Base-by-base conservation (phyloP, 2,329 filamentous ascomycete genomes). In the Fusarium sp. region DNA sequence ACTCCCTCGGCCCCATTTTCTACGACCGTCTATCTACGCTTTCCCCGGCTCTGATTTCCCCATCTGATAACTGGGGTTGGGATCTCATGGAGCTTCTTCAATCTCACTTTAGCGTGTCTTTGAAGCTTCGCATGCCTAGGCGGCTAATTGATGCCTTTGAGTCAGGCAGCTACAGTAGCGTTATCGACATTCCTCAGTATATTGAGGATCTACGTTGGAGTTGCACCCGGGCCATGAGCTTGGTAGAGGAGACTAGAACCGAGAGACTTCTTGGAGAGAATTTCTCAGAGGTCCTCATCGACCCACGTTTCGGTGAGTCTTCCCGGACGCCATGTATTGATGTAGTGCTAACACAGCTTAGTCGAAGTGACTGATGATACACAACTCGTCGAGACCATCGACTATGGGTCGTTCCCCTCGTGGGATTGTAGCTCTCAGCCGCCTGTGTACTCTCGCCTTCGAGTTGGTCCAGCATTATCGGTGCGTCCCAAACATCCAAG, bases 1-100 rank as follows among this genome's bases (percentile, higher is more conserved):
- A 90, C 70, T 87, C 88, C 0, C 82, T 91, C 1, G 88, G 84
- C 4, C 86, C 88, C 0, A 80, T 89, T 2, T 89, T 89, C 68
- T 87, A 88, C 69, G 89, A 91, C 75, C 85, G 89, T 2, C 80
- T 90, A 7, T 87, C 88, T 1, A 87, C 84, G 1, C 78, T 90
- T 3, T 82, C 88, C 0, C 89, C 89, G 0, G 73, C 76, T 10
- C 69, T 84, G 64, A 71, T 86, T 71, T 77, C 81, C 20, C 71
- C 81, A 12, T 75, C 78, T 54, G 82, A 84, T 4, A 72, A 72
- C 27, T 73, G 69, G 56, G 83, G 83, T 1, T 80, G 74, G 71
- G 69, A 85, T 43, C 76, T 87, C 9, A 82, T 84, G 38, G 82
- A 86, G 6, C 83, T 85, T 5, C 76, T 89, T 22, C 80, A 82